Evolutionary conservation across 257 asterid genomes (phyloP).

Genomic region (Nicotiana knightiana): DNA sequence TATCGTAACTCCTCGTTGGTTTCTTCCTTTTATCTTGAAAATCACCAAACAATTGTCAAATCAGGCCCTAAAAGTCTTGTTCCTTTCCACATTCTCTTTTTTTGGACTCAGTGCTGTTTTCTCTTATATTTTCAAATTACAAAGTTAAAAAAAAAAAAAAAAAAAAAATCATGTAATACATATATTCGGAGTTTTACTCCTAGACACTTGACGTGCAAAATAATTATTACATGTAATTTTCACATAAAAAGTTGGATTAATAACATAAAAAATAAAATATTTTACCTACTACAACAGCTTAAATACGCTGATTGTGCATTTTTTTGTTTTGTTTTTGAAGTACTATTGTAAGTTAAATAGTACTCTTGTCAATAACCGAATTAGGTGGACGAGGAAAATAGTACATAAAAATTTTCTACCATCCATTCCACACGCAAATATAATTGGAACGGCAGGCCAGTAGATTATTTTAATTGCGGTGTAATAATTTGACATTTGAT

Average conservation of each 20-base stretch:
- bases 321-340: no score
- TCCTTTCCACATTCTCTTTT: neutral
- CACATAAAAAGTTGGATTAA: no score
- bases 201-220: neutral
- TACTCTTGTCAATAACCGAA: neutral
- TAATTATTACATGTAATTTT: neutral
- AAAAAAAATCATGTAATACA: neutral
- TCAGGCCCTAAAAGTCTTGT: neutral
- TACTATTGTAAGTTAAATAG: no score
- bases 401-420: neutral
- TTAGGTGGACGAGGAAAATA: neutral
- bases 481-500: neutral
- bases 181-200: neutral
- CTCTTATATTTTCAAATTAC: no score
- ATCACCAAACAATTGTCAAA: neutral
- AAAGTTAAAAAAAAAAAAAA: neutral
- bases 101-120: neutral
- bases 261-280: no score
- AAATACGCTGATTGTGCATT: no score
- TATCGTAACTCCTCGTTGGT: neutral
- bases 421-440: neutral
- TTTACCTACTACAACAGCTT: no score
- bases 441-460: neutral
- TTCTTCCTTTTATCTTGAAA: neutral
- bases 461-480: neutral